Evolutionary conservation across 768 basidiomycete species (phyloP).

Genomic region (Asterophora lycoperdoides): DNA sequence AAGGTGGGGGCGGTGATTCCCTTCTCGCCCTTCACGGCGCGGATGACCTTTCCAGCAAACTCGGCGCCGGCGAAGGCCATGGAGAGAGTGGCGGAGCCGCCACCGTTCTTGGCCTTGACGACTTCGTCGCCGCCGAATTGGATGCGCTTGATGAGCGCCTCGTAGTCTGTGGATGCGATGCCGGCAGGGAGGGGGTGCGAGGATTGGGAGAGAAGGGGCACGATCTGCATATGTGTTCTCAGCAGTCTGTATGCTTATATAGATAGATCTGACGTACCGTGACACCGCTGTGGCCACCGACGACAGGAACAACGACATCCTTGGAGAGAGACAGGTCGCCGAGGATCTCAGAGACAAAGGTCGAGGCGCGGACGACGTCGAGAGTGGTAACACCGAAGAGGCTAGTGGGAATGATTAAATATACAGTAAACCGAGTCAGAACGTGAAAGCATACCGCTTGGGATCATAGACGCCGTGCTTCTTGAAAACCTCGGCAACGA

Average conservation of each 20-base stretch:
- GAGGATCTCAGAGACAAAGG: constrained; percentile 82
- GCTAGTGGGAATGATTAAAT: constrained; percentile 35
- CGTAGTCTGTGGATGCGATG: constrained; percentile 43
- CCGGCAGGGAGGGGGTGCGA: constrained; percentile 68
- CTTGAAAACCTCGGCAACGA: constrained; percentile 95
- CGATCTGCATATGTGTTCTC: constrained; percentile 51
- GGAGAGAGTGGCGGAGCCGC: constrained; percentile 92
- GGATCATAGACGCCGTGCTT: constrained; percentile 88
- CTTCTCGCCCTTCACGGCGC: constrained; percentile 84
- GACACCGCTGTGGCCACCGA: constrained; percentile 92
- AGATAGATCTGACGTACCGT: constrained; percentile 49
- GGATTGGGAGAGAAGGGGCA: constrained; percentile 90
- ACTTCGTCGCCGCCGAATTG: constrained; percentile 98
- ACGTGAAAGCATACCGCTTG: constrained; percentile 57
- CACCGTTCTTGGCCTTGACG: constrained; percentile 94
- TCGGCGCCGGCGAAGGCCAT: constrained; percentile 96
- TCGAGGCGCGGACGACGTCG: constrained; percentile 97
- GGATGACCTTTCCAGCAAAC: constrained; percentile 79
- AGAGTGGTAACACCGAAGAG: constrained; percentile 97
- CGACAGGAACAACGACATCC: constrained; percentile 76
- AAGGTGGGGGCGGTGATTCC: constrained; percentile 82
- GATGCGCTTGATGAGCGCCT: constrained; percentile 74
- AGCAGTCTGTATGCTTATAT: not conserved
- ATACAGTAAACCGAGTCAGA: too few species aligned
- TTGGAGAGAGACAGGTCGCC: constrained; percentile 58